Base-by-base conservation (phyloP, 345 rosid species). In the Brassica nigra region DNA sequence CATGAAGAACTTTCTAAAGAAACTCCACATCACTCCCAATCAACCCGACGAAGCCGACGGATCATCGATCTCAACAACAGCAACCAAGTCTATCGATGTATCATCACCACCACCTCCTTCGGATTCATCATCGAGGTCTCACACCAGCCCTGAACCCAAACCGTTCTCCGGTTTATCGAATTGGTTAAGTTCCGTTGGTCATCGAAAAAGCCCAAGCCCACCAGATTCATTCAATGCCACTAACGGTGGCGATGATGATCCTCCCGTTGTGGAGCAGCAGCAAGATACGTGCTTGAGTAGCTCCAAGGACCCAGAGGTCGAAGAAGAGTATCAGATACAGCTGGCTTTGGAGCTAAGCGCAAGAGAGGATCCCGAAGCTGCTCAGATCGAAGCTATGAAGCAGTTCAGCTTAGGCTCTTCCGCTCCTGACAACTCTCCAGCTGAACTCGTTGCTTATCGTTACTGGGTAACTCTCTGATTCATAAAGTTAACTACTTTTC, bases 371-470 rank as follows among this genome's bases (percentile, higher is more conserved):
- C 98, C 98, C 66, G 98, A 94, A 76, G 97, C 98, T 16, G 85
- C 91, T 85, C 98, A 94, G 80, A 94, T 94, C 72, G 97, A 94
- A 79, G 97, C 97, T 84, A 91, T 94, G 52, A 94, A 94, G 87
- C 97, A 94, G 79, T 91, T 92, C 47, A 94, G 95, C 78, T 77
- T 92, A 73, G 97, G 98, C 16, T 84, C 91, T 82, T 89, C 87
- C 82, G 93, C 86, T 83, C 87, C 90, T 61, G 97, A 87, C 81
- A 91, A 91, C 78, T 88, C 97, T 84, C 95, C 95, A 27, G 97
- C 97, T 2, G 98, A 94, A 86, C 88, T 94, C 77, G 84, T 92
- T 80, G 97, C 98, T 55, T 94, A 87, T 72, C 86, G 98, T 61
- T 94, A 94, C 77, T 92, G 98, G 98, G 98, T 92, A 81, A 29